Base-by-base conservation (phyloP, 2,329 filamentous ascomycete species). In the Tolypocladium guangdongense region DNA sequence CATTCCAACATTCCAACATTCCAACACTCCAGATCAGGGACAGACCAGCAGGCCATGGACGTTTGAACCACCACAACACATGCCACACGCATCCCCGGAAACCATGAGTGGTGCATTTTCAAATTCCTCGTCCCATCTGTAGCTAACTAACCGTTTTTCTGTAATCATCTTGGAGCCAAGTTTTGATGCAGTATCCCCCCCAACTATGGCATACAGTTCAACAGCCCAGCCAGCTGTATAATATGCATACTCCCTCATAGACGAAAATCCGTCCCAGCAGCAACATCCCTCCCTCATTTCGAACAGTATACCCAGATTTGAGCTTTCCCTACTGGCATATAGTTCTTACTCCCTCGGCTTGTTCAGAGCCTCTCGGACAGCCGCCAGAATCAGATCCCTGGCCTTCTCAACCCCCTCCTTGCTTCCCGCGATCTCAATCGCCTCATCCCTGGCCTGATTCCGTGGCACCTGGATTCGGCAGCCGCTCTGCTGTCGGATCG, bases 391-490 rank as follows among this genome's bases (percentile, higher is more conserved):
- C 67, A 95, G 77, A 55, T 95, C 84, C 74, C 87, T 90, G 50
- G 93, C 93, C 68, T 87, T 80, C 71, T 96, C 89, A 38, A 95
- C 83, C 14, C 88, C 90, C 18, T 90, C 87, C 64, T 81, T 81
- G 53, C 78, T 81, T 39, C 93, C 93, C 37, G 86, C 77, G 63
- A 99, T 87, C 74, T 96, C 90, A 66, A 99, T 96, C 4, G 92
- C 89, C 70, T 96, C 91, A 49, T 80, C 78, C 58, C 74, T 75
- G 47, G 74, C 75, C 69, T 95, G 87, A 64, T 89, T 86, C 60
- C 88, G 84, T 24, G 93, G 93, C 41, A 99, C 92, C 59, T 91
- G 90, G 67, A 99, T 95, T 73, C 87, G 90, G 72, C 91, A 96
- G 53, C 88, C 88, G 51, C 90, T 96, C 75, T 93, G 84, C 74